Conservation (phyloP, 345 rosid genomes). For the Abelmoschus esculentus region DNA sequence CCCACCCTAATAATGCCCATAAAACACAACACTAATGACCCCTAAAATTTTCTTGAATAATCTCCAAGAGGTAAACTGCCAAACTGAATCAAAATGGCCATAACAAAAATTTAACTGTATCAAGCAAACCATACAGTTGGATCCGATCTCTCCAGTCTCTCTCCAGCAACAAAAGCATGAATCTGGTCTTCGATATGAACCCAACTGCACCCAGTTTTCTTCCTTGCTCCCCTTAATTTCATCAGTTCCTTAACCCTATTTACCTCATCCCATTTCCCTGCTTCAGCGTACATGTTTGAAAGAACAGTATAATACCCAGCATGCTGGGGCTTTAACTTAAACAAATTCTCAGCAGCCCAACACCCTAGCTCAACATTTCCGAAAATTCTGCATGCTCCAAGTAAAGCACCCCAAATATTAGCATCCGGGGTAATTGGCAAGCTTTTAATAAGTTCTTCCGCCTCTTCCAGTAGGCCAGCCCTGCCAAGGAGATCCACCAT, state of each 20-base stretch:
- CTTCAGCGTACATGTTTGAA: conserved; percentile 44
- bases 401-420: conserved; percentile 47
- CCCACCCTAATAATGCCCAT: not conserved
- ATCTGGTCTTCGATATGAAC: conserved; percentile 30
- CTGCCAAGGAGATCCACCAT: conserved; percentile 51
- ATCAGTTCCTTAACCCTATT: conserved; percentile 34
- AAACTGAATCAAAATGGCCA: not conserved
- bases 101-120: conserved; percentile 5
- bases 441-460: conserved; percentile 24
- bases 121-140: conserved; percentile 9
- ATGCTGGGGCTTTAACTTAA: conserved; percentile 44
- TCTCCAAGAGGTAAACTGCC: not conserved
- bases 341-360: conserved; percentile 46
- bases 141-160: conserved; percentile 19
- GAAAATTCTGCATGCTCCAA: conserved; percentile 42
- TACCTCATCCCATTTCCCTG: conserved; percentile 50
- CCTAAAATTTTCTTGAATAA: not conserved
- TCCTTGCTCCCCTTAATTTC: conserved; percentile 38
- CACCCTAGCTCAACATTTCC: conserved; percentile 40
- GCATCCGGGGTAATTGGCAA: conserved; percentile 31
- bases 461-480: conserved; percentile 41
- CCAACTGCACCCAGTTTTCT: conserved; percentile 53
- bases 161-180: conserved; percentile 34
- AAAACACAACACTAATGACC: not conserved
- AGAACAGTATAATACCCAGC: conserved; percentile 41